Percentiles rank a stretch among this genome's conserved stretches.
phyloP scores from a whole-genome alignment of 2,329 filamentous ascomycete species.

The Microcyclosporella mali region DNA sequence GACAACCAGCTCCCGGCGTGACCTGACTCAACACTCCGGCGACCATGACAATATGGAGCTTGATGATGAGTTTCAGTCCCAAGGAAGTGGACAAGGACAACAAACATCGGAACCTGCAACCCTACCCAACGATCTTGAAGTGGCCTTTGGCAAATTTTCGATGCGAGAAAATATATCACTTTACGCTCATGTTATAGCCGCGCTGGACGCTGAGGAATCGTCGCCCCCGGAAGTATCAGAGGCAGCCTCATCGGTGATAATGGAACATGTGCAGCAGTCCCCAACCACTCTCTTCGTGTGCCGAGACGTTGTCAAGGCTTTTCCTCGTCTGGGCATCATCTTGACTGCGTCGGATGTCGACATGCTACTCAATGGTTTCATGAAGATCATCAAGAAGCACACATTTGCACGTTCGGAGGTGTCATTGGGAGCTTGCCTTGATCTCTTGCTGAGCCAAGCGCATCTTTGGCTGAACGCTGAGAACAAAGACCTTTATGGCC shows the following conservation, averaged over 20 bases:
- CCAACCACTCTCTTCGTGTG: conserved; percentile 20
- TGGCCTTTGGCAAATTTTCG: conserved; percentile 15
- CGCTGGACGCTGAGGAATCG: conserved; percentile 1
- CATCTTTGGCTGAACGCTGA: conserved; percentile 55
- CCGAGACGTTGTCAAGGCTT: conserved; percentile 17
- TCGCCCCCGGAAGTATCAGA: background rate
- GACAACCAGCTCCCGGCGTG: conserved; percentile 7
- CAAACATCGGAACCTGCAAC: conserved; percentile 33
- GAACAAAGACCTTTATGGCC: conserved; percentile 54
- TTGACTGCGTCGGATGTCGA: conserved; percentile 34
- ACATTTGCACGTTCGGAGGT: conserved; percentile 69
- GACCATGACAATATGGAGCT: conserved; percentile 58
- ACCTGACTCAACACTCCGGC: conserved; percentile 34
- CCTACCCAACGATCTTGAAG: conserved; percentile 42
- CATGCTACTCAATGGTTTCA: conserved; percentile 43
- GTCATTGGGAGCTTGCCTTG: conserved; percentile 60
- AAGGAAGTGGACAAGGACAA: conserved; percentile 44
- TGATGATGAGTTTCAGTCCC: conserved; percentile 58
- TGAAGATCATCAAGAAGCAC: conserved; percentile 46
- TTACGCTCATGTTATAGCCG: conserved; percentile 16
- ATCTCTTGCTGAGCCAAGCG: conserved; percentile 60
- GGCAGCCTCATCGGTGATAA: conserved; percentile 5
- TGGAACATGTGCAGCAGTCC: conserved; percentile 22
- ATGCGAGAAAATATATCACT: conserved; percentile 19
- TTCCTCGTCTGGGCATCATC: conserved; percentile 21